Percentiles rank a stretch among this genome's conserved stretches.
These are phyloP conservation scores for Leccinum griseonigrum DNA, from an alignment of 1,284 basidiomycete genomes.

Conservation along the genomic window DNA sequence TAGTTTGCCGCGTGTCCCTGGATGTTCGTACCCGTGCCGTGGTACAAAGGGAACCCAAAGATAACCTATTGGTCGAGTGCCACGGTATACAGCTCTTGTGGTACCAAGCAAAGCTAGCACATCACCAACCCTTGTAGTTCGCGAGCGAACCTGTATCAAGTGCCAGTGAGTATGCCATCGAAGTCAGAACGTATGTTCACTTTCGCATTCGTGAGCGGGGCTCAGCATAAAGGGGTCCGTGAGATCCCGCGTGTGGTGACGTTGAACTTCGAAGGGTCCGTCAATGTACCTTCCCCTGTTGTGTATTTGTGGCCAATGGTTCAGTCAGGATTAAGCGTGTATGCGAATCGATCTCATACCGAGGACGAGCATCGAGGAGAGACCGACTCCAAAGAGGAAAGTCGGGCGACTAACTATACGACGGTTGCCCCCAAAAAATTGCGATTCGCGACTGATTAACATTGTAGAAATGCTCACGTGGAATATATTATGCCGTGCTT, in stretches of 20 bases:
- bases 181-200: constrained; percentile 3
- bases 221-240: too few species aligned
- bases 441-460: not conserved
- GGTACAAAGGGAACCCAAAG: not conserved
- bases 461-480: not conserved
- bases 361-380: not conserved
- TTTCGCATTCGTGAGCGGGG: not conserved
- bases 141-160: not conserved
- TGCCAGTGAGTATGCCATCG: not conserved
- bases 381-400: not conserved
- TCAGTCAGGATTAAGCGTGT: not conserved
- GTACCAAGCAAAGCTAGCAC: not conserved
- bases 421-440: not conserved
- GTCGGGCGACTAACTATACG: too few species aligned
- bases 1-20: not conserved
- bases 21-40: not conserved
- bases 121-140: not conserved
- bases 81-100: not conserved
- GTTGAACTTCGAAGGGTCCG: not conserved
- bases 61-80: not conserved
- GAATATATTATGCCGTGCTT: not conserved
- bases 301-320: not conserved
- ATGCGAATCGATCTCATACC: too few species aligned
- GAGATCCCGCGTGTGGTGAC: not conserved
- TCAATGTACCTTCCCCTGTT: not conserved